phyloP scores from a whole-genome alignment of 164 flowering plant genomes.

The Macadamia tetraphylla region DNA sequence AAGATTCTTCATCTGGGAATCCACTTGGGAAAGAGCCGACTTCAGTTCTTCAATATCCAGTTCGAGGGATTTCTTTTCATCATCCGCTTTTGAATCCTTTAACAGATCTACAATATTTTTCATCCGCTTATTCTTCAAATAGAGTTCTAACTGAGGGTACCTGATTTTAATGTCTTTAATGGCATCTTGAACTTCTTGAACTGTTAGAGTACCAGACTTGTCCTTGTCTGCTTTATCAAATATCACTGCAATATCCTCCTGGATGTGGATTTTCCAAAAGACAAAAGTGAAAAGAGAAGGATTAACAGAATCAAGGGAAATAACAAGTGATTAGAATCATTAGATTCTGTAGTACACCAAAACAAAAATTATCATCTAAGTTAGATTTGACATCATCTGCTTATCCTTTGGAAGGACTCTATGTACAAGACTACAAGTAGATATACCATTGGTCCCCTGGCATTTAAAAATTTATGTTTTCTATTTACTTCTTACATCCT shows the following conservation, averaged over 20 bases:
- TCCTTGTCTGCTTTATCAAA: conserved; percentile 77
- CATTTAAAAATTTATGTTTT: too few species aligned
- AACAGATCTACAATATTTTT: conserved; percentile 43
- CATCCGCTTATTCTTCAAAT: conserved; percentile 61
- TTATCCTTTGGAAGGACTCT: too few species aligned
- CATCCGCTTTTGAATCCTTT: conserved; percentile 48
- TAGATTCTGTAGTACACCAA: too few species aligned
- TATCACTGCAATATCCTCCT: conserved; percentile 81
- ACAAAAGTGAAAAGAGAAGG: neutral
- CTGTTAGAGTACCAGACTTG: conserved; percentile 53
- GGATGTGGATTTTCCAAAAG: neutral
- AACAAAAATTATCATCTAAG: too few species aligned
- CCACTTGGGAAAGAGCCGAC: conserved; percentile 65
- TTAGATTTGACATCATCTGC: too few species aligned
- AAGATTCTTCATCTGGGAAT: conserved; percentile 79
- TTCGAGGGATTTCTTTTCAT: conserved; percentile 30
- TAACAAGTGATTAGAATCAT: neutral
- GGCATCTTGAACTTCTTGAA: conserved; percentile 59
- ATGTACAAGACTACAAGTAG: too few species aligned
- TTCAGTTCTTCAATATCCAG: conserved; percentile 78
- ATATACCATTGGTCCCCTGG: too few species aligned
- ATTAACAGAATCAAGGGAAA: neutral
- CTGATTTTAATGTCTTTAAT: conserved; percentile 63
- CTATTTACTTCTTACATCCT: too few species aligned
- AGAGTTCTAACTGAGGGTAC: conserved; percentile 83